Evolutionary conservation across 2,329 filamentous ascomycete species (phyloP).

Genomic region (Thelonectria rubi): DNA sequence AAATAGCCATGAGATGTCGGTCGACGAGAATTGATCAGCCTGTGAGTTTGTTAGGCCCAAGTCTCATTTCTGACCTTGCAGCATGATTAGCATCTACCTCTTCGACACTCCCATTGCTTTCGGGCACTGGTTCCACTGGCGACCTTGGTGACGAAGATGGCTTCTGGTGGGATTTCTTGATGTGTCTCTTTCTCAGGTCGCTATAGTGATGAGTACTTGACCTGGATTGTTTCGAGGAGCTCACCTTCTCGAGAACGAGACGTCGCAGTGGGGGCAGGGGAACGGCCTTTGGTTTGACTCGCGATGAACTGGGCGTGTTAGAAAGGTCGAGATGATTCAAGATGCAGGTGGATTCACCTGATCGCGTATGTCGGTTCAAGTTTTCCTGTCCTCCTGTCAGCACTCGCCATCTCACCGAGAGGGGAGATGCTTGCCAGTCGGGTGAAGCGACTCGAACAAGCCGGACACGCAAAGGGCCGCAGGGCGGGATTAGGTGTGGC

Average conservation of each 20-base stretch:
- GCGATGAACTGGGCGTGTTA: slow-evolving; percentile 19
- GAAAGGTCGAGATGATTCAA: too few species aligned
- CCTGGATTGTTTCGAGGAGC: neutral
- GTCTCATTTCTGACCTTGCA: too few species aligned
- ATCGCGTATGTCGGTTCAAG: slow-evolving; percentile 25
- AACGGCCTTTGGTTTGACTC: slow-evolving; percentile 25
- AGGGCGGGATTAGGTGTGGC: slow-evolving; percentile 12
- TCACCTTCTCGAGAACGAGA: slow-evolving; percentile 27
- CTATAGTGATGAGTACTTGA: neutral
- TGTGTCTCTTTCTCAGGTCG: slow-evolving; percentile 23
- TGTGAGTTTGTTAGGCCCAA: neutral
- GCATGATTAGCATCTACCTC: slow-evolving; percentile 11
- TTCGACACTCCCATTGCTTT: neutral
- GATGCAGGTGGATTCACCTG: slow-evolving; percentile 4
- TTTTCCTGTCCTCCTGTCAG: slow-evolving; percentile 15
- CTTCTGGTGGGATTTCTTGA: slow-evolving; percentile 21
- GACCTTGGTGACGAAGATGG: slow-evolving; percentile 10
- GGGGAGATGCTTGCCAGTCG: slow-evolving; percentile 17
- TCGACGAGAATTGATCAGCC: slow-evolving; percentile 12
- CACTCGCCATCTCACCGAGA: too few species aligned
- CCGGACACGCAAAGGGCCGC: slow-evolving; percentile 25
- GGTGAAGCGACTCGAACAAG: slow-evolving; percentile 26
- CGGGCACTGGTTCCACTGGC: slow-evolving; percentile 1
- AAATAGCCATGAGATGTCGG: slow-evolving; percentile 24
- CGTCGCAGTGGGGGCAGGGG: slow-evolving; percentile 25